Conservation (phyloP, 2,329 filamentous ascomycete species). For the Penicillium sp. region DNA sequence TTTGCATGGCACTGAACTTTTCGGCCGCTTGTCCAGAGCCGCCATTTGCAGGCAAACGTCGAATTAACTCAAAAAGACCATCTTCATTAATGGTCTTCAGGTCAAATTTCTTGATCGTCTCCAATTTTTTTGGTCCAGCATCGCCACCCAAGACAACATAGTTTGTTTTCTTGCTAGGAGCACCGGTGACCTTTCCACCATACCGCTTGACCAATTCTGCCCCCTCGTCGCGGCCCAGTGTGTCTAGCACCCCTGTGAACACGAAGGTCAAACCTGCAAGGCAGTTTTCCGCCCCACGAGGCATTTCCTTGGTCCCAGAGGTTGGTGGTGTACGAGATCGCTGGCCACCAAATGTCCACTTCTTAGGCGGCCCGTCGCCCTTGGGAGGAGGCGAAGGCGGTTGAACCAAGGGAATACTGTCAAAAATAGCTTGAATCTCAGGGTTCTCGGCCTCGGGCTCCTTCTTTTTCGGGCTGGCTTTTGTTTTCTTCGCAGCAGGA, state of each 20-base stretch:
- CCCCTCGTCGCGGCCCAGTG: conserved; percentile 81
- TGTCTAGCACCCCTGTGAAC: conserved; percentile 86
- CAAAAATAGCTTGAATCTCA: conserved; percentile 79
- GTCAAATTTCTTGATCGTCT: conserved; percentile 77
- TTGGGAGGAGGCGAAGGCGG: conserved; percentile 82
- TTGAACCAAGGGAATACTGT: conserved; percentile 81
- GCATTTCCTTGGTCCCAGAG: conserved; percentile 70
- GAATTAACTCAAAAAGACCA: conserved; percentile 85
- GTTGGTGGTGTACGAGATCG: conserved; percentile 65
- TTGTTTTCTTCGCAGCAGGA: conserved; percentile 50
- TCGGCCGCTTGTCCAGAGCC: conserved; percentile 87
- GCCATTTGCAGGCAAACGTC: conserved; percentile 78
- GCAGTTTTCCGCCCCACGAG: conserved; percentile 84
- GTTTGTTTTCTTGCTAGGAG: conserved; percentile 89
- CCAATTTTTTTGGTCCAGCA: conserved; percentile 89
- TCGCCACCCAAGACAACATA: conserved; percentile 91
- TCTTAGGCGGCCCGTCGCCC: conserved; percentile 60
- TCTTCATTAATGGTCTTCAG: conserved; percentile 95
- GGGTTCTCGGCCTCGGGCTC: conserved; percentile 67
- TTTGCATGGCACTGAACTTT: conserved; percentile 81
- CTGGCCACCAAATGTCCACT: conserved; percentile 79
- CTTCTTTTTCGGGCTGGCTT: conserved; percentile 67
- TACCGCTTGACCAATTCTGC: conserved; percentile 88
- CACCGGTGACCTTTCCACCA: conserved; percentile 84
- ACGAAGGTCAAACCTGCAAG: conserved; percentile 89